Percentiles rank a stretch among this genome's conserved stretches.
Conservation (phyloP, 164 flowering plant genomes). For the Sextonia rubra region DNA sequence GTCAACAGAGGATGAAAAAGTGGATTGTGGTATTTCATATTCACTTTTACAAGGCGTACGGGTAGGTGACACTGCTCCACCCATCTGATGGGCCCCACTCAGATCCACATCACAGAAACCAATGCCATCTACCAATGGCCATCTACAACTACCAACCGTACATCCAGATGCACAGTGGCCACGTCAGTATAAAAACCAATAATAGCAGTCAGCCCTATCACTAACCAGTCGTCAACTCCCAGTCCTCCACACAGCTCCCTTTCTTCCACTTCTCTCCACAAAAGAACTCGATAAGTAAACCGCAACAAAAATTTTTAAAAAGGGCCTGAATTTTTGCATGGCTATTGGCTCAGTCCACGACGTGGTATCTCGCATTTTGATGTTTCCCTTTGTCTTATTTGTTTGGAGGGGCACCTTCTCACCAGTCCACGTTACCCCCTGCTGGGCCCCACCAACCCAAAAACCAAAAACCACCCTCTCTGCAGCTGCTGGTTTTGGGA, state of each 20-base stretch:
- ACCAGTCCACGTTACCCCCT: neutral
- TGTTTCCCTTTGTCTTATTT: neutral
- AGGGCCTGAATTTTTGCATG: neutral
- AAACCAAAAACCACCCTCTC: neutral
- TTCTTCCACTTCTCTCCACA: neutral
- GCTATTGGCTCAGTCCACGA: neutral
- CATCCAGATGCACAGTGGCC: neutral
- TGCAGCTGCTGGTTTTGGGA: neutral
- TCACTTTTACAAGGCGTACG: neutral
- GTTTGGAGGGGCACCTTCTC: conserved; percentile 3
- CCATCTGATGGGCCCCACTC: too few relatives aligned
- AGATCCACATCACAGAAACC: too few relatives aligned
- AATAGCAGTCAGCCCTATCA: neutral
- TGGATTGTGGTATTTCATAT: neutral
- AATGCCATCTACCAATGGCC: neutral
- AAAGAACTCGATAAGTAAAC: neutral
- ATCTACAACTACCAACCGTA: neutral
- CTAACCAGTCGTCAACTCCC: neutral
- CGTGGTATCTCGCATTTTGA: neutral
- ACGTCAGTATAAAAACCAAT: neutral
- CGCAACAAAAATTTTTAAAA: too few relatives aligned
- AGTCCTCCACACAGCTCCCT: neutral
- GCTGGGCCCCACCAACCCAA: neutral
- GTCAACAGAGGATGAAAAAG: too few relatives aligned
- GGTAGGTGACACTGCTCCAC: neutral